Percentiles rank a stretch among this genome's conserved stretches.
phyloP scores from a whole-genome alignment of 2,329 filamentous ascomycete species.

The Magnaporthiopsis rhizophila region DNA sequence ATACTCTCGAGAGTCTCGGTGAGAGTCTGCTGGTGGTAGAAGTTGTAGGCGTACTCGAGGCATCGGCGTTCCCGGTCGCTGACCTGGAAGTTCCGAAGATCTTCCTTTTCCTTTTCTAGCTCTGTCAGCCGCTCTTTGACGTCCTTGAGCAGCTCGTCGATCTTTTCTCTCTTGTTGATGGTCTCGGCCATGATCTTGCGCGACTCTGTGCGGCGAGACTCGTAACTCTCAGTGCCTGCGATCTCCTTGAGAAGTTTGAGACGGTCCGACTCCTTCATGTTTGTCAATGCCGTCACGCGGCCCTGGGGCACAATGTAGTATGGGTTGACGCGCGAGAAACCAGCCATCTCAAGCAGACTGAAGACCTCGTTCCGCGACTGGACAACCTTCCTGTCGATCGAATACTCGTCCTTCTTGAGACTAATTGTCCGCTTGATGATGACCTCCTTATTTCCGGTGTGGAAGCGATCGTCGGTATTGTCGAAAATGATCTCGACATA shows the following conservation, averaged over 20 bases:
- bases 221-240: slow-evolving; percentile 96
- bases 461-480: slow-evolving; percentile 92
- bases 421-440: slow-evolving; percentile 90
- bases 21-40: slow-evolving; percentile 77
- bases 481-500: slow-evolving; percentile 99
- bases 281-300: slow-evolving; percentile 89
- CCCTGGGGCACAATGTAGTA: slow-evolving; percentile 99
- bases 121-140: slow-evolving; percentile 86
- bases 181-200: slow-evolving; percentile 97
- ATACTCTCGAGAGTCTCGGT: slow-evolving; percentile 71
- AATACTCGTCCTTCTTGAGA: slow-evolving; percentile 97
- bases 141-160: slow-evolving; percentile 83
- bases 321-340: slow-evolving; percentile 93
- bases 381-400: slow-evolving; percentile 91
- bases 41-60: slow-evolving; percentile 89
- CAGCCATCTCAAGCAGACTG: slow-evolving; percentile 90
- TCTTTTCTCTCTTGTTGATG: slow-evolving; percentile 88
- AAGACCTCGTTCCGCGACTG: slow-evolving; percentile 83
- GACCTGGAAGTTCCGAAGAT: slow-evolving; percentile 86
- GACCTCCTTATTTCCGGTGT: slow-evolving; percentile 84
- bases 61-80: slow-evolving; percentile 89
- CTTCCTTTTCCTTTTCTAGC: slow-evolving; percentile 94
- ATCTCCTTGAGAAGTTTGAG: slow-evolving; percentile 91
- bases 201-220: slow-evolving; percentile 82
- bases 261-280: slow-evolving; percentile 91